Base-by-base conservation (phyloP, 495 filamentous ascomycete species). In the Aspergillus asperescens region DNA sequence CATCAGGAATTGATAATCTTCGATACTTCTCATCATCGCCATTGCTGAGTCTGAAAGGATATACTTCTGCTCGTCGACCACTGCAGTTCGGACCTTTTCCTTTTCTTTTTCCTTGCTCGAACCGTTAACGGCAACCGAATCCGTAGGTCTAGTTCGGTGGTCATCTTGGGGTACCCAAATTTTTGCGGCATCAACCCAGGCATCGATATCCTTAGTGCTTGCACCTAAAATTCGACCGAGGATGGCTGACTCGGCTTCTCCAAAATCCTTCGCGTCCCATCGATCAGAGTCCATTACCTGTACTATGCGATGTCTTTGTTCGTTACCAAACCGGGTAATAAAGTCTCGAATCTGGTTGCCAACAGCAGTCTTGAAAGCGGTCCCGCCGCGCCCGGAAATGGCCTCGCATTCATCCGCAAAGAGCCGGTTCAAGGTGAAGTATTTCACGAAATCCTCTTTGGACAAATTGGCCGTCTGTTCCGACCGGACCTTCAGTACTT, bases 391-490 rank as follows among this genome's bases (percentile, higher is more conserved):
- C 3, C 93, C 93, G 12, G 89, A 95, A 13, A 96, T 89, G 3
- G 93, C 88, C 66, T 99, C 93, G 59, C 93, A 99, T 64, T 99
- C 93, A 59, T 96, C 94, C 7, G 89, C 89, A 61, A 97, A 99
- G 19, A 95, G 81, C 22, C 91, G 81, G 58, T 96, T 97, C 16
- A 99, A 81, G 7, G 82, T 90, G 63, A 96, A 95, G 62, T 97
- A 97, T 45, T 89, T 83, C 20, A 97, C 64, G 64, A 99, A 97
- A 54, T 80, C 77, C 49, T 81, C 68, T n/a, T 89, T 78, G 1
- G 83, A 76, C n/a, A 95, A 73, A 12, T 83, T 81, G 9, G 81
- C 74, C 16, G 81, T 90, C 57, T 93, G 87, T 57, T 96, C 90
- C 0, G 87, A 84, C n/a, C 93, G 84, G 19, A 96, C 93, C 53